Evolutionary conservation across 495 filamentous ascomycete species (phyloP).

Genomic region (Cairneyella variabilis): DNA sequence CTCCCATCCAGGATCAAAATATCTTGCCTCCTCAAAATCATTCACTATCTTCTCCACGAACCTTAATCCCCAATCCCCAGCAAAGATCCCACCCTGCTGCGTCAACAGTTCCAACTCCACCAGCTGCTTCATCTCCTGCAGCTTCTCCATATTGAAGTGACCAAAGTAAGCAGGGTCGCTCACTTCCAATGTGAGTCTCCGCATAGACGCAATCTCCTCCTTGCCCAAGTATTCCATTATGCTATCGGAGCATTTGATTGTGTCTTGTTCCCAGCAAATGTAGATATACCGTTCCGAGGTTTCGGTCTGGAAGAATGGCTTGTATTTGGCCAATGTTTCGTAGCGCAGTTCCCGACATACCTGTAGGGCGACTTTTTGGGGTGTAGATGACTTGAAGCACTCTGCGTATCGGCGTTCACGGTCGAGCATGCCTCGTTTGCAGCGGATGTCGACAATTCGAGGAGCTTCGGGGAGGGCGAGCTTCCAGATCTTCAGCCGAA

Average conservation of each 20-base stretch:
- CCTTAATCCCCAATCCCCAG: not conserved
- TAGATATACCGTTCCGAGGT: slow-evolving; percentile 2
- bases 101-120: slow-evolving; percentile 7
- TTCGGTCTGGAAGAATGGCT: slow-evolving; percentile 7
- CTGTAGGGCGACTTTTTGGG: not conserved
- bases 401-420: not conserved
- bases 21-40: slow-evolving; percentile 16
- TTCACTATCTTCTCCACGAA: not conserved
- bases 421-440: not conserved
- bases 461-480: not conserved
- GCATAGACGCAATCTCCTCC: not conserved
- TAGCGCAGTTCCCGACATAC: slow-evolving; percentile 12
- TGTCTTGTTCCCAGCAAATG: slow-evolving; percentile 9
- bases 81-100: not conserved
- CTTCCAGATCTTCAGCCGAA: slow-evolving; percentile 22
- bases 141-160: slow-evolving; percentile 16
- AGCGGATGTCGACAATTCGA: slow-evolving; percentile 1
- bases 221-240: slow-evolving; percentile 6
- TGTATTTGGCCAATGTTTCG: slow-evolving; percentile 8
- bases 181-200: slow-evolving; percentile 11
- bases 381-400: not conserved
- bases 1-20: slow-evolving; percentile 14
- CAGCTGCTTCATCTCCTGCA: slow-evolving; percentile 9
- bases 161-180: slow-evolving; percentile 16
- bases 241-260: not conserved